Conservation (phyloP, 345 rosid genomes). For the Syzygium grande region DNA sequence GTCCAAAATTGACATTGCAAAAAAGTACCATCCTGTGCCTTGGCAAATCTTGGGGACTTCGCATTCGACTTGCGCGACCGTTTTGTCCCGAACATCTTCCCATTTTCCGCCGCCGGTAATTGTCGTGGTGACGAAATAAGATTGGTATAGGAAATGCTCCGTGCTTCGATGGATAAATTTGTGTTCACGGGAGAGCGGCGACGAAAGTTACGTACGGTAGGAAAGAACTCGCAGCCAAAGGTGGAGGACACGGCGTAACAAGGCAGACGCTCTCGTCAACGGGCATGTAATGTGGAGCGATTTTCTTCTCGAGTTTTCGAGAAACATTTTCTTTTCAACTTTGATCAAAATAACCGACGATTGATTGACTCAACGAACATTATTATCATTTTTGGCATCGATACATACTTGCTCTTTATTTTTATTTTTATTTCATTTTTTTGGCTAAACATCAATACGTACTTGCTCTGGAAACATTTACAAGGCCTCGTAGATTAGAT, state of each 20-base stretch:
- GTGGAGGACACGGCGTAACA: neutral
- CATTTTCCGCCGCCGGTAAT: neutral
- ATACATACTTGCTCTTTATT: too few relatives aligned
- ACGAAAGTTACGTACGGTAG: neutral
- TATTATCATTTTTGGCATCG: too few relatives aligned
- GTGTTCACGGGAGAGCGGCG: neutral
- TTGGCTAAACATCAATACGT: too few relatives aligned
- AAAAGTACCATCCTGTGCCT: neutral
- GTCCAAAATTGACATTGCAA: neutral
- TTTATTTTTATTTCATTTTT: too few relatives aligned
- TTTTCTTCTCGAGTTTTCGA: neutral
- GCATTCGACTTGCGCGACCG: neutral
- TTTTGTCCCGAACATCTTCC: neutral
- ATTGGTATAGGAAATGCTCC: rapidly evolving
- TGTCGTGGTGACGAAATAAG: neutral
- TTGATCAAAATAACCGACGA: too few relatives aligned
- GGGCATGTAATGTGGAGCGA: neutral
- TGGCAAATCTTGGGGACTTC: neutral
- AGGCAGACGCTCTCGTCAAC: neutral
- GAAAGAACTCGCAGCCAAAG: neutral
- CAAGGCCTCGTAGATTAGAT: too few relatives aligned
- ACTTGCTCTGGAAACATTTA: too few relatives aligned
- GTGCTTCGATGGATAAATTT: neutral
- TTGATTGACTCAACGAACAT: too few relatives aligned
- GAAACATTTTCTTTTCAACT: too few relatives aligned